These are phyloP conservation scores for Extremus antarcticus DNA, from an alignment of 495 filamentous ascomycete species.

Conservation along the genomic window DNA sequence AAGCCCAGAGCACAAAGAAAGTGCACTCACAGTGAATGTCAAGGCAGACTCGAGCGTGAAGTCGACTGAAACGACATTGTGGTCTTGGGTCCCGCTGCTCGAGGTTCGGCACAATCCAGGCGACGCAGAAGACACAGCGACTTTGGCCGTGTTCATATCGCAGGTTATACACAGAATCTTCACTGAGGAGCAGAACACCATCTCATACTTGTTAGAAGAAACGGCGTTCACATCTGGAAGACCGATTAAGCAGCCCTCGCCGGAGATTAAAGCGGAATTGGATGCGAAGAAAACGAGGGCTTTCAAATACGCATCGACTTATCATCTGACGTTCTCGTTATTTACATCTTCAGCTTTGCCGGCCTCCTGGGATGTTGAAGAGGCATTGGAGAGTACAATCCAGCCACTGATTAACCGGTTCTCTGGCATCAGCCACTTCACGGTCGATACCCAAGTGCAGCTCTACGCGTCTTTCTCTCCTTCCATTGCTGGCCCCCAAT, in stretches of 20 bases:
- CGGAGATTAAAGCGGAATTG: constrained; percentile 42
- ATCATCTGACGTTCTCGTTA: constrained; percentile 90
- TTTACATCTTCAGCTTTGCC: constrained; percentile 70
- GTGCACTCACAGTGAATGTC: constrained; percentile 59
- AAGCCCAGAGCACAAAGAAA: constrained; percentile 16
- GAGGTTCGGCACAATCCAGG: constrained; percentile 68
- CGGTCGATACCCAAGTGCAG: constrained; percentile 92
- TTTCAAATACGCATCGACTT: constrained; percentile 84
- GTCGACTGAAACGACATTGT: constrained; percentile 48
- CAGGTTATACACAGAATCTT: constrained; percentile 68
- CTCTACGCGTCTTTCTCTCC: constrained; percentile 72
- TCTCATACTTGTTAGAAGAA: constrained; percentile 67
- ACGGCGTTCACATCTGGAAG: constrained; percentile 15
- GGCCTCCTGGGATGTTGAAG: constrained; percentile 84
- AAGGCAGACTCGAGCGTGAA: constrained; percentile 46
- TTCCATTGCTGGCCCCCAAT: constrained; percentile 52
- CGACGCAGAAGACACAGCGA: constrained; percentile 55
- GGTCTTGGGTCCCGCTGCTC: constrained; percentile 58
- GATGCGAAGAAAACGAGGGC: constrained; percentile 60
- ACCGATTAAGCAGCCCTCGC: constrained; percentile 28
- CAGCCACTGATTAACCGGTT: constrained; percentile 68
- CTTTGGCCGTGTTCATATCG: constrained; percentile 71
- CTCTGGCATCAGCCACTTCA: constrained; percentile 82
- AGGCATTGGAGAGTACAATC: constrained; percentile 70
- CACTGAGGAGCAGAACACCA: constrained; percentile 78